Evolutionary conservation across 169 alveolate genomes (phyloP).

Genomic region (Plasmodium coatneyi): DNA sequence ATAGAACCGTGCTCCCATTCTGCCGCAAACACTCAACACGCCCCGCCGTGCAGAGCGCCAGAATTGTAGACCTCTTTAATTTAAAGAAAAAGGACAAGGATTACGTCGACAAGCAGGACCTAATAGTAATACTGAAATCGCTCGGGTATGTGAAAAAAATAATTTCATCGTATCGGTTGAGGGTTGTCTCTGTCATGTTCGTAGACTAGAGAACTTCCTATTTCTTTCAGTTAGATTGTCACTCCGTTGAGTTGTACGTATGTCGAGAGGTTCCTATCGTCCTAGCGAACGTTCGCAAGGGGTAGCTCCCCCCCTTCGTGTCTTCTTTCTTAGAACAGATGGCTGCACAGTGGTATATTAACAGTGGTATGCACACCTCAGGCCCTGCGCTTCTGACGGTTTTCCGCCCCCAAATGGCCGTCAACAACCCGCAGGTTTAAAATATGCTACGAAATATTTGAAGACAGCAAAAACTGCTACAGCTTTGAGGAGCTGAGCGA

Average conservation of each 20-base stretch:
- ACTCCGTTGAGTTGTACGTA: background rate
- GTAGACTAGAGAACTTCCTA: background rate
- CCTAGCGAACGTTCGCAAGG: background rate
- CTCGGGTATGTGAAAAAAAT: conserved; percentile 36
- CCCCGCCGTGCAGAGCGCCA: conserved; percentile 10
- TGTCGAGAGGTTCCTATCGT: background rate
- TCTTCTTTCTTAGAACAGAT: background rate
- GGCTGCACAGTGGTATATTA: background rate
- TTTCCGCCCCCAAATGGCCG: background rate
- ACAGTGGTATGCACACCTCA: background rate
- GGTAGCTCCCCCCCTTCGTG: background rate
- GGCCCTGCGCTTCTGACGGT: background rate
- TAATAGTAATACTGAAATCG: conserved; percentile 55
- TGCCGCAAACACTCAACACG: background rate
- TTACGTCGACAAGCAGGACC: conserved; percentile 56
- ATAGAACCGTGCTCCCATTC: background rate
- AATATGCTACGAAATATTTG: conserved; percentile 42
- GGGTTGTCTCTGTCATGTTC: background rate
- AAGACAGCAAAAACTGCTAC: conserved; percentile 40
- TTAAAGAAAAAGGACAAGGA: conserved; percentile 43
- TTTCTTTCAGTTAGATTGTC: background rate
- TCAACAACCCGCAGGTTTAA: conserved; percentile 15
- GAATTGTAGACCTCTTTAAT: conserved; percentile 63
- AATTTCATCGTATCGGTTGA: background rate
- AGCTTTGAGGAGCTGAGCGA: conserved; percentile 57